phyloP scores from a whole-genome alignment of 1,284 basidiomycete species.

The Trametes polyzona region DNA sequence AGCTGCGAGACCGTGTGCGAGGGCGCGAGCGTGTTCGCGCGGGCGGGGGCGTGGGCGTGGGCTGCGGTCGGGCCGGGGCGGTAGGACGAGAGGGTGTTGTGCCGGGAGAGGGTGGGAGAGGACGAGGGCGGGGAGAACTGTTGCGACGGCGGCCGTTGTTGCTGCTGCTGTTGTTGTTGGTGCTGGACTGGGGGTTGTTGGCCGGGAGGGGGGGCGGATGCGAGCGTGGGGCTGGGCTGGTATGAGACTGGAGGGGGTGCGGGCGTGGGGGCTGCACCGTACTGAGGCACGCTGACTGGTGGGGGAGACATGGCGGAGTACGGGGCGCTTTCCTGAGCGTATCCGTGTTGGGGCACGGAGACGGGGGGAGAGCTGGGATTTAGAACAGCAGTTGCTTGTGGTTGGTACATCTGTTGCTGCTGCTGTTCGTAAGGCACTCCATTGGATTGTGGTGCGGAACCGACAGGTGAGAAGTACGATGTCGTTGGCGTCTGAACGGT shows the following conservation, averaged over 20 bases:
- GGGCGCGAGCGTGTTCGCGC: constrained; percentile 29
- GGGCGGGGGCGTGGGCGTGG: constrained; percentile 17
- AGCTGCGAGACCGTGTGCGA: constrained; percentile 38
- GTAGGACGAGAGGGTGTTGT: constrained; percentile 44
- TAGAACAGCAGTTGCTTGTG: constrained; percentile 9
- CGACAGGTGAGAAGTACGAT: constrained; percentile 23
- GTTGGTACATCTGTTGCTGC: constrained; percentile 25
- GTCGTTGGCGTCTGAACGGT: constrained; percentile 9
- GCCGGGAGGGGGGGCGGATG: constrained; percentile 18
- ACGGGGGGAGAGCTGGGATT: constrained; percentile 13
- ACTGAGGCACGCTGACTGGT: constrained; percentile 35
- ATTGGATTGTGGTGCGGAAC: constrained; percentile 17
- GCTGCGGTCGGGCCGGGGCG: constrained; percentile 13
- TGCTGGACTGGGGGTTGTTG: not conserved
- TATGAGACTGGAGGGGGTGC: constrained; percentile 19
- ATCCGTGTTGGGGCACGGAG: constrained; percentile 3
- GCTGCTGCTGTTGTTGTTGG: constrained; percentile 13
- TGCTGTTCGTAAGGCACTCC: constrained; percentile 21
- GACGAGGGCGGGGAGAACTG: constrained; percentile 20
- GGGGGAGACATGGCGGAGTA: constrained; percentile 26
- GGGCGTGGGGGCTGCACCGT: constrained; percentile 22
- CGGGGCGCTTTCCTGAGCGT: constrained; percentile 15
- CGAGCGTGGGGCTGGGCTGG: constrained; percentile 17
- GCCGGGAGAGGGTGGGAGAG: constrained; percentile 41
- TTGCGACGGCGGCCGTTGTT: constrained; percentile 22